These are phyloP conservation scores for Neurospora pannonica DNA, from an alignment of 495 filamentous ascomycete genomes.

Conservation along the genomic window DNA sequence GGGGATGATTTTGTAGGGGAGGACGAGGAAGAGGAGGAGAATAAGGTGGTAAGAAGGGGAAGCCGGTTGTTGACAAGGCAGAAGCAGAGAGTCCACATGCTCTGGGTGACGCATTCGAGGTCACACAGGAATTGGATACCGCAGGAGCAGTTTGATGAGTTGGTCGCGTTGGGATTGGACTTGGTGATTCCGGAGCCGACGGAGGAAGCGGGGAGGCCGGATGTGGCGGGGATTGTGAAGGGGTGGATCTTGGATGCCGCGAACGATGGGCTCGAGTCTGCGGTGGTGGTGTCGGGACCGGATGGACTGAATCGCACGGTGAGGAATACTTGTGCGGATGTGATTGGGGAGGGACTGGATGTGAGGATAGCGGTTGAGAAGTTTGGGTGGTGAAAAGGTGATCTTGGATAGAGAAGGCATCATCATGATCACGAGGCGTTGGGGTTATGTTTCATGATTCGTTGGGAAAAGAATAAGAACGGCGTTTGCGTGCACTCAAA, in stretches of 20 bases:
- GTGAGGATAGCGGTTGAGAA: slow-evolving; percentile 39
- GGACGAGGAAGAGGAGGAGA: neutral
- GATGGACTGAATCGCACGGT: slow-evolving; percentile 43
- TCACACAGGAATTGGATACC: slow-evolving; percentile 44
- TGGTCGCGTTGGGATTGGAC: slow-evolving; percentile 34
- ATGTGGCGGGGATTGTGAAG: slow-evolving; percentile 31
- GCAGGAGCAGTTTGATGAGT: slow-evolving; percentile 32
- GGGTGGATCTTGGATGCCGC: slow-evolving; percentile 20
- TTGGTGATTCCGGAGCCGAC: slow-evolving; percentile 45
- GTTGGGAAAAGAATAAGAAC: neutral
- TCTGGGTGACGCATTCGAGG: slow-evolving; percentile 47
- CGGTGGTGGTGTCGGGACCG: slow-evolving; percentile 45
- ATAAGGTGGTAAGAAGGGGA: neutral
- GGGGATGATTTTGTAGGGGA: neutral
- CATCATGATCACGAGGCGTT: neutral
- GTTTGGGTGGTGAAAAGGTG: slow-evolving; percentile 36
- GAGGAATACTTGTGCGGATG: slow-evolving; percentile 41
- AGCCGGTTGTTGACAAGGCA: neutral
- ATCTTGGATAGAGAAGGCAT: neutral
- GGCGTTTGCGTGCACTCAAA: neutral
- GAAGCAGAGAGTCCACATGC: slow-evolving; percentile 36
- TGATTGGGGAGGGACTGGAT: slow-evolving; percentile 29
- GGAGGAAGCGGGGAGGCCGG: slow-evolving; percentile 39
- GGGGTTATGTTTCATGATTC: neutral
- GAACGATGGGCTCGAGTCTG: slow-evolving; percentile 20